Evolutionary conservation across 1,139 yeast species (phyloP).

Genomic region (Oligophagozyma castellii): DNA sequence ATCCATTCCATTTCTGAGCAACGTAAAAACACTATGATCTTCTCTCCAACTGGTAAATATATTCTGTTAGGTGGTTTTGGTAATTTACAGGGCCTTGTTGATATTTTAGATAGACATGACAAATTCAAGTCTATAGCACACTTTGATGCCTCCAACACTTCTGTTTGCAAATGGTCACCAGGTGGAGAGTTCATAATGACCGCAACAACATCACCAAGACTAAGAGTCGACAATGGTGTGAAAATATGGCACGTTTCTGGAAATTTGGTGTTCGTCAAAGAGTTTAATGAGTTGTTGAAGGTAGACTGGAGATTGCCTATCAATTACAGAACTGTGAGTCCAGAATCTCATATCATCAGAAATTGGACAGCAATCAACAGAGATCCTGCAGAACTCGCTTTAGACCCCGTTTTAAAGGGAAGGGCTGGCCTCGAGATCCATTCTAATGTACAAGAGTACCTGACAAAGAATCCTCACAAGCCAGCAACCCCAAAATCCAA

Average conservation of each 20-base stretch:
- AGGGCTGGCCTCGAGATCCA: slow-evolving; percentile 35
- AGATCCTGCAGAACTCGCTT: slow-evolving; percentile 39
- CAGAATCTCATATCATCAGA: slow-evolving; percentile 14
- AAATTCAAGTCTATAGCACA: slow-evolving; percentile 68
- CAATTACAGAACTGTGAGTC: slow-evolving; percentile 12
- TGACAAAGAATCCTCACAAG: slow-evolving; percentile 26
- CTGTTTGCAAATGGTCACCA: slow-evolving; percentile 97
- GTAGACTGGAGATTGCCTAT: slow-evolving; percentile 73
- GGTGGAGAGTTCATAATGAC: slow-evolving; percentile 88
- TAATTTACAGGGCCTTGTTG: slow-evolving; percentile 92
- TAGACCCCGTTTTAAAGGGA: slow-evolving; percentile 16
- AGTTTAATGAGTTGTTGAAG: slow-evolving; percentile 65
- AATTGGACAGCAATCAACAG: slow-evolving; percentile 32
- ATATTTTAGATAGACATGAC: slow-evolving; percentile 84
- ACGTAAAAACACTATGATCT: slow-evolving; percentile 79
- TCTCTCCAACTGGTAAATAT: slow-evolving; percentile 89
- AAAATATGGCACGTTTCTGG: slow-evolving; percentile 92
- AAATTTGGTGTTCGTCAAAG: slow-evolving; percentile 60
- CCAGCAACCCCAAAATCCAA: slow-evolving; percentile 25
- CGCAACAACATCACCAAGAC: slow-evolving; percentile 93
- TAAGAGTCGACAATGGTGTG: slow-evolving; percentile 91
- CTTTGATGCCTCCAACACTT: slow-evolving; percentile 86
- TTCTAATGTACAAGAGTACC: slow-evolving; percentile 47
- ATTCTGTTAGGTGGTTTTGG: slow-evolving; percentile 96
- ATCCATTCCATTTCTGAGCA: slow-evolving; percentile 76